Base-by-base conservation (phyloP, 495 filamentous ascomycete genomes). In the Lineolata rhizophorae region DNA sequence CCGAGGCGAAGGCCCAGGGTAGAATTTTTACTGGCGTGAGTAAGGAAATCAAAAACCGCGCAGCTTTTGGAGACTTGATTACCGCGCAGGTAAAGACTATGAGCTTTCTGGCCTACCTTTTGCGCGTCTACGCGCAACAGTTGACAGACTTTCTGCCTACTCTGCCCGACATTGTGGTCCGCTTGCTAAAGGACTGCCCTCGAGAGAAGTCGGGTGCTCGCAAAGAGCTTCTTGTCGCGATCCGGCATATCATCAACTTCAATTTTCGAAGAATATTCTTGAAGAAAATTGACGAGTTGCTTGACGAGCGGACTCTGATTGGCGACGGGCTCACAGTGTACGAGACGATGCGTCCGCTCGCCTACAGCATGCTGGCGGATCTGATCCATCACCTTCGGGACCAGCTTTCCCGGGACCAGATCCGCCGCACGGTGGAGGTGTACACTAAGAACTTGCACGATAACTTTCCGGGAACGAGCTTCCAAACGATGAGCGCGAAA, bases 401-500 rank as follows among this genome's bases (percentile, higher is more conserved):
- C 30, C 64, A 69, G 6, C 60, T 99, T 13, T 62, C 60, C 0
- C 72, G 72, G 6, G 73, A 85, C 34, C 90, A 95, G 53, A 99
- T 99, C 36, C 69, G 82, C 30, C 72, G 78, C 41, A 94, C 90
- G 0, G 81, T 99, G 6, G 80, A 91, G 43, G 90, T 95, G 4
- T 99, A 95, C 50, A 93, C 87, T 3, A 82, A 78, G 43, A 95
- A 95, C 41, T 61, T 99, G 15, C 84, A 91, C 41, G 90, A 95
- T 48, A 78, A 77, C 38, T 91, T 93, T 42, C 90, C 90, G 2
- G 90, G 90, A 10, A 95, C 90, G 3, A 95, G 87, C 50, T 99
- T 95, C 49, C 90, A 99, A 50, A 99, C 90, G 0, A 99, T 99
- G 90, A 95, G 87, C 45, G 90, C 90, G 2, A 99, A 95, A 49